Percentiles rank a stretch among this genome's conserved stretches.
phyloP scores from a whole-genome alignment of 2,329 filamentous ascomycete species.

The Xylariaceae sp. region DNA sequence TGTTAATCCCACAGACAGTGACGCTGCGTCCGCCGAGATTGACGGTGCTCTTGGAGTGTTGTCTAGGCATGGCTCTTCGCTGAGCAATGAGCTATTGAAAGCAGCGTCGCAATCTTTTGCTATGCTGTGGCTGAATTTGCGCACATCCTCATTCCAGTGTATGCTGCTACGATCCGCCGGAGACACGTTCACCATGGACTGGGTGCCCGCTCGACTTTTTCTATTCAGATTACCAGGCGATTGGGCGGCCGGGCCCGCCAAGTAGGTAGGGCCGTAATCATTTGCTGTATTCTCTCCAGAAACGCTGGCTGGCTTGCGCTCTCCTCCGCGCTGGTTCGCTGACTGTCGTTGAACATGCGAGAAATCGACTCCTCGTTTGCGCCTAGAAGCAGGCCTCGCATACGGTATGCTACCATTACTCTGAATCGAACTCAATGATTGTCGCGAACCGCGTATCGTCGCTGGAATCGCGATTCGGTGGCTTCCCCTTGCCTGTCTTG shows the following conservation, averaged over 20 bases:
- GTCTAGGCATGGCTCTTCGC: conserved; percentile 17
- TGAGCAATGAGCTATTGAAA: conserved; percentile 65
- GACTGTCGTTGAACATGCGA: conserved; percentile 43
- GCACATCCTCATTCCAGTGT: conserved; percentile 66
- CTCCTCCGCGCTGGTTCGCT: conserved; percentile 12
- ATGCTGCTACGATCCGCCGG: conserved; percentile 20
- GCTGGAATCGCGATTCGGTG: conserved; percentile 31
- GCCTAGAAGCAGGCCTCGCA: conserved; percentile 42
- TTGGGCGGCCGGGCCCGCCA: conserved; percentile 19
- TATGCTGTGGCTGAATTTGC: conserved; percentile 78
- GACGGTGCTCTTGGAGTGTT: conserved; percentile 15
- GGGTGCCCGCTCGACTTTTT: conserved; percentile 17
- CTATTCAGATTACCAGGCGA: conserved; percentile 10
- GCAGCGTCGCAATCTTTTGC: conserved; percentile 89
- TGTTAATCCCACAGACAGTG: conserved; percentile 5
- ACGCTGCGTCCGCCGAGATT: conserved; percentile 5
- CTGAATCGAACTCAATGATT: conserved; percentile 50
- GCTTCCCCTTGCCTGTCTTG: conserved; percentile 21
- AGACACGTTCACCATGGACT: conserved; percentile 28
- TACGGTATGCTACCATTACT: conserved; percentile 41
- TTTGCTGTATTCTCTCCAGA: conserved; percentile 30
- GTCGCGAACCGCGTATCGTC: conserved; percentile 35
- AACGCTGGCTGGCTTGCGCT: conserved; percentile 28
- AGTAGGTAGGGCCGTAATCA: conserved; percentile 24
- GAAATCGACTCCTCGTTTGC: conserved; percentile 54